Evolutionary conservation across 257 asterid genomes (phyloP).

Genomic region (Scutellaria galericulata): DNA sequence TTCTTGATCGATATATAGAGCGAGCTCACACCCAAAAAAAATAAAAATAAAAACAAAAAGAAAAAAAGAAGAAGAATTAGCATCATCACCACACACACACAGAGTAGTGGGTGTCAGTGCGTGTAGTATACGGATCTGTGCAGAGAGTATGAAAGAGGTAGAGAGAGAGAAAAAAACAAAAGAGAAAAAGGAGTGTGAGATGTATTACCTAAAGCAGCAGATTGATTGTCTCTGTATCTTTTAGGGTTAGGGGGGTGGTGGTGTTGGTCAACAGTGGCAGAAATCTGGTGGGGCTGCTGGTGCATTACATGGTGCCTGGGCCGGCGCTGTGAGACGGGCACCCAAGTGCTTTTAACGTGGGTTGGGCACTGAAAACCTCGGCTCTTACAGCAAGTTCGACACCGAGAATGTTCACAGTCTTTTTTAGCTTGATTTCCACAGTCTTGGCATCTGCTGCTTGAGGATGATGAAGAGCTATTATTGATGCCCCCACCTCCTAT

Average conservation of each 20-base stretch:
- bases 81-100: too few species aligned
- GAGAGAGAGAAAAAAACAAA: too few species aligned
- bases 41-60: too few species aligned
- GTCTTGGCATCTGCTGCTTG: constrained; percentile 65
- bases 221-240: constrained; percentile 53
- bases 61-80: too few species aligned
- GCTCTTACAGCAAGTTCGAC: constrained; percentile 77
- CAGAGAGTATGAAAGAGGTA: background rate
- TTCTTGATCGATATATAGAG: too few species aligned
- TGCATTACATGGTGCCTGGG: constrained; percentile 49
- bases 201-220: constrained; percentile 47
- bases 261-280: constrained; percentile 35
- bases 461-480: constrained; percentile 29
- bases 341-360: constrained; percentile 88
- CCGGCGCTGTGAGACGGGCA: constrained; percentile 61
- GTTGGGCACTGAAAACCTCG: constrained; percentile 78
- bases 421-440: constrained; percentile 87
- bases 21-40: too few species aligned
- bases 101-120: too few species aligned
- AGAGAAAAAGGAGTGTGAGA: background rate
- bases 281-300: constrained; percentile 44
- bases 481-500: constrained; percentile 24
- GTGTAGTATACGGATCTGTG: too few species aligned
- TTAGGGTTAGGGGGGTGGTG: constrained; percentile 62
- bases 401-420: constrained; percentile 62